phyloP scores from a whole-genome alignment of 345 rosid genomes.

The Passiflora organensis region DNA sequence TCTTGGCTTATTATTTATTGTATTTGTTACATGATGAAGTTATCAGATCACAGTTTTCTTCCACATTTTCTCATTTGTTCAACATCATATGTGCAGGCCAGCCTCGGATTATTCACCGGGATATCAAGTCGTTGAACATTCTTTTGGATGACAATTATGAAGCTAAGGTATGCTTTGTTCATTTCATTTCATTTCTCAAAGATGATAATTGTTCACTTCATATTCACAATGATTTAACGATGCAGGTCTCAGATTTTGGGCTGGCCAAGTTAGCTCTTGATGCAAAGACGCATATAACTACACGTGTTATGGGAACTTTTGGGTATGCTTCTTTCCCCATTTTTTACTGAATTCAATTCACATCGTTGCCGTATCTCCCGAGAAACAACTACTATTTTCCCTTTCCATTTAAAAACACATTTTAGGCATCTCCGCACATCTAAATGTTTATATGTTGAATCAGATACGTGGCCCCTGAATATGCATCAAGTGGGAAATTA shows the following conservation, averaged over 20 bases:
- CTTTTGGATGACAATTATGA: conserved; percentile 85
- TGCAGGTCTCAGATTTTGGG: conserved; percentile 95
- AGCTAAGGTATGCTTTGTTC: conserved; percentile 48
- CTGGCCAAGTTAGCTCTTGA: conserved; percentile 93
- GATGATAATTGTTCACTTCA: not conserved
- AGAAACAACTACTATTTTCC: not conserved
- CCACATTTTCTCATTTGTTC: too few relatives aligned
- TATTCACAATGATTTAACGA: conserved; percentile 14
- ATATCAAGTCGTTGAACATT: conserved; percentile 93
- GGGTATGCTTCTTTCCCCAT: conserved; percentile 59
- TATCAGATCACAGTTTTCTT: too few relatives aligned
- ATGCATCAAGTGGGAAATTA: conserved; percentile 93
- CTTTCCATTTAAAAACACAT: too few relatives aligned
- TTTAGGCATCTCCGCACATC: too few relatives aligned
- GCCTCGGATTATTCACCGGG: conserved; percentile 95
- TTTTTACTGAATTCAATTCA: conserved; percentile 8
- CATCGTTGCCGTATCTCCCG: too few relatives aligned
- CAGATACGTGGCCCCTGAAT: conserved; percentile 99
- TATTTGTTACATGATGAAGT: too few relatives aligned
- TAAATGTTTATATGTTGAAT: conserved; percentile 15
- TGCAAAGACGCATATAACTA: conserved; percentile 77
- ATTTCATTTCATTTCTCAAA: not conserved
- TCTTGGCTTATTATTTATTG: too few relatives aligned
- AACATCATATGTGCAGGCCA: conserved; percentile 42
- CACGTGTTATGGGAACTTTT: conserved; percentile 97